These are phyloP conservation scores for Thelephora aurantiotincta DNA, from an alignment of 768 basidiomycete species.

Conservation along the genomic window DNA sequence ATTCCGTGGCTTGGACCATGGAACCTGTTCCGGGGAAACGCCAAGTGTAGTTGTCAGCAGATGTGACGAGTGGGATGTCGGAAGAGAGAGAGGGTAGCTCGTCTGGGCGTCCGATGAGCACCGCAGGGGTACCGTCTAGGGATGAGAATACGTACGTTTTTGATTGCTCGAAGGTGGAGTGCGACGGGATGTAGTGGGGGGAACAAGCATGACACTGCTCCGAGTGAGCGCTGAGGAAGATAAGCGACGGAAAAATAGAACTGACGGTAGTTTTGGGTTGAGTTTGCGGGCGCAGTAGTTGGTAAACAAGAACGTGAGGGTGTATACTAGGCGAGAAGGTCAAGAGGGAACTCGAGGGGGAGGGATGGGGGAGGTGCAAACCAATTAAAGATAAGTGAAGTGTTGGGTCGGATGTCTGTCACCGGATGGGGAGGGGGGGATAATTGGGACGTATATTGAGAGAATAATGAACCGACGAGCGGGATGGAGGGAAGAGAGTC, in stretches of 20 bases:
- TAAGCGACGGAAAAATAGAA: too few relatives aligned
- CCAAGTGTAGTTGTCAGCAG: constrained; percentile 38
- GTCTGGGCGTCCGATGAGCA: constrained; percentile 8
- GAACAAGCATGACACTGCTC: not conserved
- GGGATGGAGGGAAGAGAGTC: constrained; percentile 24
- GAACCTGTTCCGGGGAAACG: constrained; percentile 50
- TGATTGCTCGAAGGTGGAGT: not conserved
- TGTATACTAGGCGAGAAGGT: not conserved
- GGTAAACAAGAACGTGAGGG: constrained; percentile 13
- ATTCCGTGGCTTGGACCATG: constrained; percentile 42
- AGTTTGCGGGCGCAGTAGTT: too few relatives aligned
- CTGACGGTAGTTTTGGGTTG: too few relatives aligned
- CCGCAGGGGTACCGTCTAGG: not conserved
- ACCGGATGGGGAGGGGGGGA: constrained; percentile 31
- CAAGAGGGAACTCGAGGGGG: too few relatives aligned
- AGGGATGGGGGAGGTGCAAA: constrained; percentile 10
- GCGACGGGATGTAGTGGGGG: not conserved
- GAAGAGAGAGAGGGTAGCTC: constrained; percentile 14
- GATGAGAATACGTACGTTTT: constrained; percentile 10
- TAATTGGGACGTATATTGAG: constrained; percentile 20
- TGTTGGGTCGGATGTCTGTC: constrained; percentile 28
- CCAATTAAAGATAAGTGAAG: constrained; percentile 40
- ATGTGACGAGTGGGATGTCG: constrained; percentile 24
- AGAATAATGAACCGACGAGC: constrained; percentile 34
- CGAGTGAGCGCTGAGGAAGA: not conserved